These are phyloP conservation scores for Penicillium taxi DNA, from an alignment of 495 filamentous ascomycete genomes.

Conservation along the genomic window DNA sequence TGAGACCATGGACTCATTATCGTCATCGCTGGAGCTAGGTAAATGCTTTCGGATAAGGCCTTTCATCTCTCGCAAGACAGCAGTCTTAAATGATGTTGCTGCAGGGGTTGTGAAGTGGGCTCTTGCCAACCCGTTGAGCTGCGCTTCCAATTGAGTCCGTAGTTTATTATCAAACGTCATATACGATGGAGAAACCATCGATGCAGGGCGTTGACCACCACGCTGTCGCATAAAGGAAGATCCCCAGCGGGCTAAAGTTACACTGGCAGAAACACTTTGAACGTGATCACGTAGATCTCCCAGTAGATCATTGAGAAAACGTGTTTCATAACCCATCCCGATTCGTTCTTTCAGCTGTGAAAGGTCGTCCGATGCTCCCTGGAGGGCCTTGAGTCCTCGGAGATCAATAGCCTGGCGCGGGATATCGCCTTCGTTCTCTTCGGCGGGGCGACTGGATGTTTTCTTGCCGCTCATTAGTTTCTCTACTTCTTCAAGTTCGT, in stretches of 20 bases:
- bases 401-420: slow-evolving; percentile 52
- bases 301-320: slow-evolving; percentile 71
- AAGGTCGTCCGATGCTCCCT: slow-evolving; percentile 71
- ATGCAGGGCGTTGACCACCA: slow-evolving; percentile 56
- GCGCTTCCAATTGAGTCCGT: slow-evolving; percentile 55
- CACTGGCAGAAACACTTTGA: slow-evolving; percentile 58
- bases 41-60: slow-evolving; percentile 75
- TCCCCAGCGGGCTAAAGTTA: slow-evolving; percentile 74
- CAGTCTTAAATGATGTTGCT: slow-evolving; percentile 78
- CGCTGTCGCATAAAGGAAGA: slow-evolving; percentile 54
- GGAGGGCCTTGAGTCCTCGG: slow-evolving; percentile 66
- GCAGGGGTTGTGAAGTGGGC: slow-evolving; percentile 72
- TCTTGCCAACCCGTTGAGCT: slow-evolving; percentile 69
- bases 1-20: slow-evolving; percentile 84
- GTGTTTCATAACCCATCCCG: slow-evolving; percentile 76
- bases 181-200: slow-evolving; percentile 65
- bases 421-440: slow-evolving; percentile 18
- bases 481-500: slow-evolving; percentile 68
- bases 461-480: slow-evolving; percentile 65
- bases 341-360: slow-evolving; percentile 66
- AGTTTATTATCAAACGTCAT: slow-evolving; percentile 60
- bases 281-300: slow-evolving; percentile 76
- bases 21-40: slow-evolving; percentile 87
- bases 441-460: slow-evolving; percentile 17
- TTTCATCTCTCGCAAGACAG: slow-evolving; percentile 78